These are phyloP conservation scores for Chlorella sp. DNA, from an alignment of 139 green algal genomes.

Conservation along the genomic window DNA sequence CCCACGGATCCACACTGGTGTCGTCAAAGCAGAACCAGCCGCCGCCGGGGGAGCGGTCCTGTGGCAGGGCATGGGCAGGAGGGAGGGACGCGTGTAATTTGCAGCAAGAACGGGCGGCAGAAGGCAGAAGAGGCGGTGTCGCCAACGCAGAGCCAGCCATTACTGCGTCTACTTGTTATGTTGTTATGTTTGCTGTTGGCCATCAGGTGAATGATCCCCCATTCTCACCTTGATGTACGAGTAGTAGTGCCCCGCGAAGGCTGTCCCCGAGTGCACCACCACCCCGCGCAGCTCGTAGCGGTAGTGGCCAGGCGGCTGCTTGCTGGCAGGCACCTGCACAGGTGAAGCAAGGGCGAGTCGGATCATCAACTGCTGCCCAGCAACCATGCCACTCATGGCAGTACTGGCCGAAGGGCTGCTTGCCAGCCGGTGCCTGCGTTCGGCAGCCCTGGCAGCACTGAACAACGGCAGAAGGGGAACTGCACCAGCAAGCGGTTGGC, in stretches of 20 bases:
- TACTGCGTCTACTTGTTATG: no score
- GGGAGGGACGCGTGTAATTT: no score
- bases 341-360: background rate
- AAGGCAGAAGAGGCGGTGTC: no score
- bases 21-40: slow-evolving; percentile 93
- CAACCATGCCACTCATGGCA: no score
- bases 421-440: background rate
- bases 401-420: background rate
- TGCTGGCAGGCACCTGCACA: background rate
- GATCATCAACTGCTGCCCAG: no score
- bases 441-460: no score
- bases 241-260: slow-evolving; percentile 97
- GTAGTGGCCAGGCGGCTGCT: slow-evolving; percentile 50
- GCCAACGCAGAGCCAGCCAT: no score
- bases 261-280: slow-evolving; percentile 93
- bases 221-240: slow-evolving; percentile 75
- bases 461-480: no score
- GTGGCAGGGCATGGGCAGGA: background rate
- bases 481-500: no score
- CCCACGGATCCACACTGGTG: slow-evolving; percentile 80
- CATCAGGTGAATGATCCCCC: no score
- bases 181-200: no score
- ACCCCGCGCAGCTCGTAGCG: slow-evolving; percentile 89
- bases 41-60: slow-evolving; percentile 38
- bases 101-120: no score